phyloP scores from a whole-genome alignment of 140 eudicot species.

The Anethum foeniculum region DNA sequence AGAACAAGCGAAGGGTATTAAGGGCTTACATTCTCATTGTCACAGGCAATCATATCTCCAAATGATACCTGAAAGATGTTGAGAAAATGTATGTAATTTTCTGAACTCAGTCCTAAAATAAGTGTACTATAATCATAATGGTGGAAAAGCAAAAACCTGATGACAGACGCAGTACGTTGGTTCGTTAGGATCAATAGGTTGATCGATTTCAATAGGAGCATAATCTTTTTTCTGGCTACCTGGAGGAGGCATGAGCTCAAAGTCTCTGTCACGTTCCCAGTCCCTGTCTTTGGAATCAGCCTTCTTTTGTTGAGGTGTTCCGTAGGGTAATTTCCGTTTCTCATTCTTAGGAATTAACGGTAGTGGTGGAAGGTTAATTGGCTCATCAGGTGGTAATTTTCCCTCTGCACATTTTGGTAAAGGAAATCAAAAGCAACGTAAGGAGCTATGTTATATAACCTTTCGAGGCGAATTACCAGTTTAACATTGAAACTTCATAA shows the following conservation, averaged over 20 bases:
- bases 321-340: conserved; percentile 47
- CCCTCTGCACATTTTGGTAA: conserved; percentile 56
- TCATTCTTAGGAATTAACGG: conserved; percentile 80
- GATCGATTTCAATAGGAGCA: conserved; percentile 74
- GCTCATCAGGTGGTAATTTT: conserved; percentile 89
- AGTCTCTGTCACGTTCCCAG: conserved; percentile 85
- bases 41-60: conserved; percentile 99
- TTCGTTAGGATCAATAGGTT: conserved; percentile 96
- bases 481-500: neutral
- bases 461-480: neutral
- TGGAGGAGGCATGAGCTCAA: conserved; percentile 98
- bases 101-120: neutral
- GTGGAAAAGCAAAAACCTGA: conserved; percentile 52
- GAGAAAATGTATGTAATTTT: conserved; percentile 5
- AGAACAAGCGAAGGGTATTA: conserved; percentile 7
- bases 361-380: conserved; percentile 80
- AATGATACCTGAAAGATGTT: conserved; percentile 61
- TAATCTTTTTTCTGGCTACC: conserved; percentile 79
- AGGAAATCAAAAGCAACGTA: neutral
- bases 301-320: conserved; percentile 63
- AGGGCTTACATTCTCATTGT: conserved; percentile 74
- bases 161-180: conserved; percentile 96
- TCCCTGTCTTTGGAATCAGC: conserved; percentile 67
- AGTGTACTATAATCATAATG: neutral
- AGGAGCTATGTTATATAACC: neutral